These are phyloP conservation scores for Venturia carpophila DNA, from an alignment of 2,329 filamentous ascomycete species.

Conservation along the genomic window DNA sequence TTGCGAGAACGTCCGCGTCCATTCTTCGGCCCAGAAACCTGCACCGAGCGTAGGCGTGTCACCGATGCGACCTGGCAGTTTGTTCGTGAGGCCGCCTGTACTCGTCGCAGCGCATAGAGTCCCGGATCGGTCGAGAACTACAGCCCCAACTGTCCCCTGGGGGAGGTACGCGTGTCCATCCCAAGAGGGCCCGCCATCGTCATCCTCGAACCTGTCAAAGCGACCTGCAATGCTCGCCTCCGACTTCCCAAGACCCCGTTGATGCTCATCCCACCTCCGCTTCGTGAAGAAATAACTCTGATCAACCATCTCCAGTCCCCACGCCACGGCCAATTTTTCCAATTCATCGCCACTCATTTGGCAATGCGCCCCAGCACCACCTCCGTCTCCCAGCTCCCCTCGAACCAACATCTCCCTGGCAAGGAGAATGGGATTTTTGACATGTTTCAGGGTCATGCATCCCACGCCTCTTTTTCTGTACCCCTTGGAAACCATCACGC, in stretches of 20 bases:
- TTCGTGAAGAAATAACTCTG: conserved; percentile 72
- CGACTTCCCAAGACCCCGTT: conserved; percentile 48
- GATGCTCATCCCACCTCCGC: conserved; percentile 70
- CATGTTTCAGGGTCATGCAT: conserved; percentile 61
- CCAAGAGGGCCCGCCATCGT: conserved; percentile 40
- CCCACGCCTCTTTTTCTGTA: conserved; percentile 69
- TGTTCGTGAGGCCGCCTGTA: conserved; percentile 79
- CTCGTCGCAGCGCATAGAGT: conserved; percentile 60
- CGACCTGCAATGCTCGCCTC: background rate
- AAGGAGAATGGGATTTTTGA: conserved; percentile 73
- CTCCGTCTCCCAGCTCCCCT: conserved; percentile 54
- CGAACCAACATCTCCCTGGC: conserved; percentile 63
- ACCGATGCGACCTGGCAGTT: conserved; percentile 74
- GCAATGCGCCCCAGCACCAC: conserved; percentile 58
- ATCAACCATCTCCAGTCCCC: conserved; percentile 63
- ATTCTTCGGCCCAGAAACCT: conserved; percentile 86
- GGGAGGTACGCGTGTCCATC: conserved; percentile 60
- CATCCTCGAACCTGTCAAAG: background rate
- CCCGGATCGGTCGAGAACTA: conserved; percentile 70
- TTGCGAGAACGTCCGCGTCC: conserved; percentile 44
- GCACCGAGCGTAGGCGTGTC: conserved; percentile 79
- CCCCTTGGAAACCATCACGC: conserved; percentile 71
- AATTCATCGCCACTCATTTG: conserved; percentile 61
- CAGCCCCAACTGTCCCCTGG: conserved; percentile 77
- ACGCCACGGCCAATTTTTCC: conserved; percentile 58